Evolutionary conservation across 1,284 basidiomycete genomes (phyloP), one percentile per base, ranked within the genome.

Genomic region (Pseudozyma sp.): DNA sequence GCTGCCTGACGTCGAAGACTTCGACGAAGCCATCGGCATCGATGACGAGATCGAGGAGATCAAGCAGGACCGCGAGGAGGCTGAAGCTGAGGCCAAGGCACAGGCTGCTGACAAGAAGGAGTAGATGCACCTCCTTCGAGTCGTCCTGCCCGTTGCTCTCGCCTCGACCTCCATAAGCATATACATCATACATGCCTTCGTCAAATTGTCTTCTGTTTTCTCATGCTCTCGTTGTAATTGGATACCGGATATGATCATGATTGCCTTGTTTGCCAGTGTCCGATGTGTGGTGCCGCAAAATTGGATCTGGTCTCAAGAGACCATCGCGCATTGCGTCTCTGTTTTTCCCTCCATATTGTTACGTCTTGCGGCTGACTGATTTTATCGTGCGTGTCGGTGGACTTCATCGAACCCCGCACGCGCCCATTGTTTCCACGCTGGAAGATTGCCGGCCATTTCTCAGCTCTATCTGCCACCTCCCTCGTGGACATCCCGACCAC

Each of bases 41-140:
- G 87, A 87, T 64, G 84, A 83, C 39, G 87, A 86, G 71, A 87
- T 88, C 55, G 74, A 82, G 59, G 82, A 83, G 70, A 84, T 83
- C 63, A 74, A 75, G 67, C 75, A 78, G 54, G 82, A 84, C 50
- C 61, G 71, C 7, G 77, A 73, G 35, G 82, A 82, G 70, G 82
- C 82, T 14, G 77, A 71, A 50, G 74, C 71, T 8, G 71, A 75
- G 44, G 62, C 71, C 45, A 77, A 77, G 54, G 68, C 69, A 6
- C 46, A 61, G 48, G 60, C 63, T 24, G 71, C 54, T 31, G 63
- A 56, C 51, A 59, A 58, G 37, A 65, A 65, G 37, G 52, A 66
- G 46, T 49, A 45, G 19, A 7, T 7, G 40, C 5, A 7, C 48
- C 37, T 52, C 29, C 30, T 37, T 37, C 29, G 9, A 13, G 29